Conservation (phyloP, 495 filamentous ascomycete species). For the Lasiosphaeriaceae sp. region DNA sequence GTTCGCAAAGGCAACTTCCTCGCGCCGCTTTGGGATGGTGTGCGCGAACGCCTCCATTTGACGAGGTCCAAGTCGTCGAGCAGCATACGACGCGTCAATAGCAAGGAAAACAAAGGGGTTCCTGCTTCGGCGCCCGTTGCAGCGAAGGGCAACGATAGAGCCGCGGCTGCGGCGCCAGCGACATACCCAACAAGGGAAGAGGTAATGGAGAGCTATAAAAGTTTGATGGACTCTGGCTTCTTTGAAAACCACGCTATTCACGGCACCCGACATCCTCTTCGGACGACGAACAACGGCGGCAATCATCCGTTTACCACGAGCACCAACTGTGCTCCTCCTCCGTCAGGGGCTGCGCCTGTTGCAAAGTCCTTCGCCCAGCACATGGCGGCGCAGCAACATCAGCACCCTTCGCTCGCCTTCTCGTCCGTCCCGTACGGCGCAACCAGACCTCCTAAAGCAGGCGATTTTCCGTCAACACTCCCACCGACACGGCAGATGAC, state of each 20-base stretch:
- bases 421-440: not conserved
- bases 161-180: not conserved
- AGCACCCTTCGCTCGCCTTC: not conserved
- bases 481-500: slow-evolving; percentile 8
- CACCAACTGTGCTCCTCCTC: slow-evolving; percentile 4
- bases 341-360: not conserved
- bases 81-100: slow-evolving; percentile 14
- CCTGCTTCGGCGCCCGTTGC: not conserved
- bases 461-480: not conserved
- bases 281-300: slow-evolving; percentile 12
- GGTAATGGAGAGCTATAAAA: slow-evolving; percentile 41
- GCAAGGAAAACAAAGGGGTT: slow-evolving; percentile 4
- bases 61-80: slow-evolving; percentile 21
- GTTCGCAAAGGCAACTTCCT: slow-evolving; percentile 19
- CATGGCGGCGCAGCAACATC: not conserved
- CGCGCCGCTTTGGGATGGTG: slow-evolving; percentile 31
- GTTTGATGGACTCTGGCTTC: slow-evolving; percentile 43
- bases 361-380: not conserved
- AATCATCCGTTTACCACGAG: slow-evolving; percentile 9
- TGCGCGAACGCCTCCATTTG: slow-evolving; percentile 25
- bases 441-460: not conserved
- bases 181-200: slow-evolving; percentile 41
- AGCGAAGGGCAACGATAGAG: not conserved
- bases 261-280: slow-evolving; percentile 38
- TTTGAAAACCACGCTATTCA: slow-evolving; percentile 46